phyloP scores from a whole-genome alignment of 108 stramenopile species.

The Skeletonema grethae region DNA sequence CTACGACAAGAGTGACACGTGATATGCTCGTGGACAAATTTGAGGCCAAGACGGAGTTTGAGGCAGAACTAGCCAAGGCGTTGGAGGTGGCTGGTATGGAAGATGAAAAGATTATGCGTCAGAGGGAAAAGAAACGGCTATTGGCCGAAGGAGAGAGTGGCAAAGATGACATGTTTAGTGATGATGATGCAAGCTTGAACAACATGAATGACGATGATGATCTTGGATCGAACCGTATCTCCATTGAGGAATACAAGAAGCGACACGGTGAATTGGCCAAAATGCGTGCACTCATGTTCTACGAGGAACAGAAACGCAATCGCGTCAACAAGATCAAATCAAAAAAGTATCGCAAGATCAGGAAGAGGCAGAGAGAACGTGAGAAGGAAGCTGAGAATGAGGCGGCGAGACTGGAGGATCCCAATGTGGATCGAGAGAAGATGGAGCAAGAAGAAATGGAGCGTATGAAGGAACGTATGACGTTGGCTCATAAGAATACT shows the following conservation, averaged over 20 bases:
- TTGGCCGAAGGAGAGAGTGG: slow-evolving; percentile 13
- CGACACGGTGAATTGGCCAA: slow-evolving; percentile 94
- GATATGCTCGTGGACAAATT: slow-evolving; percentile 84
- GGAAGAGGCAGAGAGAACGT: slow-evolving; percentile 87
- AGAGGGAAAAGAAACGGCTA: slow-evolving; percentile 61
- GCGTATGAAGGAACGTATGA: slow-evolving; percentile 96
- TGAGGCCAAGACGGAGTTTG: slow-evolving; percentile 89
- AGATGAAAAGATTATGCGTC: slow-evolving; percentile 75
- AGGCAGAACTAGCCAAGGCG: slow-evolving; percentile 86
- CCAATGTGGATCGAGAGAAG: slow-evolving; percentile 70
- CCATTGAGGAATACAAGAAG: slow-evolving; percentile 90
- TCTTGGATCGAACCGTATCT: slow-evolving; percentile 81
- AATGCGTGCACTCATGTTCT: slow-evolving; percentile 96
- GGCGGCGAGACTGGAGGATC: slow-evolving; percentile 46
- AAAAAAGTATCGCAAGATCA: slow-evolving; percentile 94
- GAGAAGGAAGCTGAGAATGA: slow-evolving; percentile 80
- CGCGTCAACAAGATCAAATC: slow-evolving; percentile 99
- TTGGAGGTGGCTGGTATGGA: slow-evolving; percentile 85
- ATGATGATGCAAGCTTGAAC: slow-evolving; percentile 8
- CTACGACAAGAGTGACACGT: slow-evolving; percentile 44
- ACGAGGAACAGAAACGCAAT: slow-evolving; percentile 97
- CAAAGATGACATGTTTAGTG: slow-evolving; percentile 6
- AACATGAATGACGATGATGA: slow-evolving; percentile 59
- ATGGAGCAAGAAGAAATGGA: slow-evolving; percentile 93
- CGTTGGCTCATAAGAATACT: slow-evolving; percentile 95